Evolutionary conservation across 345 rosid genomes (phyloP).

Genomic region (Camelina hispida): DNA sequence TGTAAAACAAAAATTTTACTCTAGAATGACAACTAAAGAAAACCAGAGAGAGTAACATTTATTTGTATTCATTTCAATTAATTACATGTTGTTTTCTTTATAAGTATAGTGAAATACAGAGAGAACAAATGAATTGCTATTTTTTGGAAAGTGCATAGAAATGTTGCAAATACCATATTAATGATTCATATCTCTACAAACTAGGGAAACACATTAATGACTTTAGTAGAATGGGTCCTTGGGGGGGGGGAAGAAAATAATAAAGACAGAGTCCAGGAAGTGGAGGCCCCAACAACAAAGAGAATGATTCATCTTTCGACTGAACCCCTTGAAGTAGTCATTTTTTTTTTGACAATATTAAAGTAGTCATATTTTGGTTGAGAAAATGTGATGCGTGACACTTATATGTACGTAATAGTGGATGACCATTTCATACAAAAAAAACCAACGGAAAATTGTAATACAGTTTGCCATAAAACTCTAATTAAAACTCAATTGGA

Average conservation of each 20-base stretch:
- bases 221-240: background rate
- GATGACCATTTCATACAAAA: background rate
- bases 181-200: background rate
- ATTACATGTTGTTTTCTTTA: background rate
- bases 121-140: background rate
- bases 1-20: no score
- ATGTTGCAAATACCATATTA: background rate
- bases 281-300: background rate
- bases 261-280: background rate
- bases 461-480: background rate
- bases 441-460: background rate
- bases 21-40: no score
- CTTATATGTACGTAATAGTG: background rate
- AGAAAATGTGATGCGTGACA: background rate
- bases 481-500: background rate
- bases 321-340: background rate
- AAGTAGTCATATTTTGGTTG: slow-evolving; percentile 12
- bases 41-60: no score
- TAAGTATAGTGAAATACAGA: background rate
- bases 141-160: background rate
- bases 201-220: background rate
- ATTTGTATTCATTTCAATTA: background rate
- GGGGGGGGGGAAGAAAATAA: background rate
- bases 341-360: background rate
- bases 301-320: background rate